A percentile compares a stretch with the other conserved stretches of the same genome.
These are phyloP conservation scores for Penicillium decumbens DNA, from an alignment of 2,329 filamentous ascomycete genomes.

Conservation along the genomic window DNA sequence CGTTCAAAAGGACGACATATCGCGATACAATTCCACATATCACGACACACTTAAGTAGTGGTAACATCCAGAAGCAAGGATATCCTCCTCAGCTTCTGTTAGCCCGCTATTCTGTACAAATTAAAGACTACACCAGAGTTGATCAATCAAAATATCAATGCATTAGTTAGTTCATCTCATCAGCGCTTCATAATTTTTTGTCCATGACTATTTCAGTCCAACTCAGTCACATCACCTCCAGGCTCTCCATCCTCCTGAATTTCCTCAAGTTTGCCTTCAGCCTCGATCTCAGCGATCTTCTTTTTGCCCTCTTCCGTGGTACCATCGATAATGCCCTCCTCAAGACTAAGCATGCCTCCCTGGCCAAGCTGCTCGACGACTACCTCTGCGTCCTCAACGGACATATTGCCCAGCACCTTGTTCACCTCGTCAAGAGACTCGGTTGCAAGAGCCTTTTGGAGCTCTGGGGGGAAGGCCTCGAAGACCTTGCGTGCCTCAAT, in stretches of 20 bases:
- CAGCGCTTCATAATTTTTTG: not conserved
- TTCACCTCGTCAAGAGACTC: conserved; percentile 87
- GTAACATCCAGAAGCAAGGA: not conserved
- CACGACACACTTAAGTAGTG: too few relatives aligned
- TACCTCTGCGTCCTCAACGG: conserved; percentile 79
- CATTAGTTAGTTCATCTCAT: conserved; percentile 6
- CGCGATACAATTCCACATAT: too few relatives aligned
- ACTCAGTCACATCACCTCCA: conserved; percentile 46
- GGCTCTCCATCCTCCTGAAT: conserved; percentile 45
- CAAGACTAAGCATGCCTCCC: conserved; percentile 82
- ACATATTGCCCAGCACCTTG: conserved; percentile 82
- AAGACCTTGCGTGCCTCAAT: conserved; percentile 69
- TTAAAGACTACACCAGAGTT: not conserved
- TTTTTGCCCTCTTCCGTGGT: conserved; percentile 82
- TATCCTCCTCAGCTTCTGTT: not conserved
- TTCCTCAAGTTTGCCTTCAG: conserved; percentile 40
- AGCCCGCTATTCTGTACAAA: not conserved
- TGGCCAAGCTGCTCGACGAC: conserved; percentile 74
- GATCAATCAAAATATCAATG: not conserved
- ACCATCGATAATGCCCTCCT: conserved; percentile 91
- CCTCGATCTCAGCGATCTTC: conserved; percentile 70
- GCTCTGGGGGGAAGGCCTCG: conserved; percentile 73
- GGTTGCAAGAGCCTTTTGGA: conserved; percentile 78
- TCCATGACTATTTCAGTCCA: conserved; percentile 24
- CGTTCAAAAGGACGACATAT: not conserved